A percentile compares a stretch with the other conserved stretches of the same genome.
phyloP scores from a whole-genome alignment of 2,329 filamentous ascomycete genomes.

The Alternaria sp. region DNA sequence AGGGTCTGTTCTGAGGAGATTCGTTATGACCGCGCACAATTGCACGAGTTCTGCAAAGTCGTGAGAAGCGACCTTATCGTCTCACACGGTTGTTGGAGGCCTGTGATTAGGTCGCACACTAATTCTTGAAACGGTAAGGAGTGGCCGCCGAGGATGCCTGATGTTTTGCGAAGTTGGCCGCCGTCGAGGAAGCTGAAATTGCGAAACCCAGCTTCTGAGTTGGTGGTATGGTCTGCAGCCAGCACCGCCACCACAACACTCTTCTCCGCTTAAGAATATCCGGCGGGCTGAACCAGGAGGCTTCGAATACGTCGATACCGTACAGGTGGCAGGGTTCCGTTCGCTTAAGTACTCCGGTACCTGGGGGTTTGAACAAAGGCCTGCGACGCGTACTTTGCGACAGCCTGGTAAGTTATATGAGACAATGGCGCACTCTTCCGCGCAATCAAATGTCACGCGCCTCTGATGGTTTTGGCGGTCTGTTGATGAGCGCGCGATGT shows the following conservation, averaged over 20 bases:
- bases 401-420: background rate
- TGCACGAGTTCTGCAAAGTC: background rate
- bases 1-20: background rate
- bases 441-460: conserved; percentile 1
- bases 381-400: conserved; percentile 1
- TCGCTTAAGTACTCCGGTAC: conserved; percentile 5
- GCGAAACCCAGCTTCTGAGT: conserved; percentile 9
- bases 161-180: conserved; percentile 11
- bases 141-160: conserved; percentile 9
- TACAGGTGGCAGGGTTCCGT: conserved; percentile 2
- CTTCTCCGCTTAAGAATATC: conserved; percentile 11
- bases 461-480: background rate
- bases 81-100: background rate
- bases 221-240: conserved; percentile 14
- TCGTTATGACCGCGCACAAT: background rate
- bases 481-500: conserved; percentile 7
- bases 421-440: background rate
- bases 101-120: background rate
- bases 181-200: conserved; percentile 5
- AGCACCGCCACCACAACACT: conserved; percentile 25
- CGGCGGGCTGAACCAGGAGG: conserved; percentile 14
- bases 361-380: background rate
- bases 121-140: background rate
- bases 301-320: background rate
- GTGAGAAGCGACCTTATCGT: conserved; percentile 6